A percentile compares a stretch with the other conserved stretches of the same genome.
Conservation (phyloP, 208 protist species). For the Wallacemonas collosoma region DNA sequence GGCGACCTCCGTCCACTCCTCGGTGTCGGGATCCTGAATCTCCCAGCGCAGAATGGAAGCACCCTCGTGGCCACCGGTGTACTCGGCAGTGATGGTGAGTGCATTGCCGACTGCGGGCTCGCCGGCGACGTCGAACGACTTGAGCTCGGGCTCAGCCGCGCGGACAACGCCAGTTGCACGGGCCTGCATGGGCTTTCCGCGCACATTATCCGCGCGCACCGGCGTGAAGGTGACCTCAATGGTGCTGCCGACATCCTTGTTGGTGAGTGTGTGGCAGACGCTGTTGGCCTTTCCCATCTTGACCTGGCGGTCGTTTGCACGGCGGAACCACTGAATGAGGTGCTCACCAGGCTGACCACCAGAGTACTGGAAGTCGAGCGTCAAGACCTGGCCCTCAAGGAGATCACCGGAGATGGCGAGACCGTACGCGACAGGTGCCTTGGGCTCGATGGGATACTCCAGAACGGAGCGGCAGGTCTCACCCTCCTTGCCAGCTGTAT, state of each 20-base stretch:
- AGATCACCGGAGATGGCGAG: constrained; percentile 75
- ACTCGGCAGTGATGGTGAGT: constrained; percentile 69
- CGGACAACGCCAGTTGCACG: constrained; percentile 46
- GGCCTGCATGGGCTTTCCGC: constrained; percentile 60
- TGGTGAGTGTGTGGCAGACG: constrained; percentile 58
- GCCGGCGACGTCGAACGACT: constrained; percentile 68
- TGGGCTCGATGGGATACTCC: constrained; percentile 84
- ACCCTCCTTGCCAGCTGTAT: constrained; percentile 77
- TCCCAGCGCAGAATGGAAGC: constrained; percentile 74
- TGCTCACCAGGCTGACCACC: constrained; percentile 81
- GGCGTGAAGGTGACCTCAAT: constrained; percentile 89
- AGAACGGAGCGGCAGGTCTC: constrained; percentile 91
- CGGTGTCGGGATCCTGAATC: constrained; percentile 62
- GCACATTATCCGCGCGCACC: constrained; percentile 79
- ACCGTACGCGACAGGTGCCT: constrained; percentile 52
- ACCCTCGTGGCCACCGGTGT: constrained; percentile 74
- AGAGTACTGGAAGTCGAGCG: constrained; percentile 81
- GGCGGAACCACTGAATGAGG: constrained; percentile 91
- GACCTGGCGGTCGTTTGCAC: constrained; percentile 41
- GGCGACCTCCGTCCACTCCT: constrained; percentile 57
- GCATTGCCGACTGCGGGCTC: constrained; percentile 60
- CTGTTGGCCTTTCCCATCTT: constrained; percentile 78
- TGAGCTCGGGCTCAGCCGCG: constrained; percentile 60
- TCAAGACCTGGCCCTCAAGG: constrained; percentile 71
- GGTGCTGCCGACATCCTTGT: constrained; percentile 80